Percentiles rank a stretch among this genome's conserved stretches.
Conservation (phyloP, 2,329 filamentous ascomycete species). For the Cercospora citrullina region DNA sequence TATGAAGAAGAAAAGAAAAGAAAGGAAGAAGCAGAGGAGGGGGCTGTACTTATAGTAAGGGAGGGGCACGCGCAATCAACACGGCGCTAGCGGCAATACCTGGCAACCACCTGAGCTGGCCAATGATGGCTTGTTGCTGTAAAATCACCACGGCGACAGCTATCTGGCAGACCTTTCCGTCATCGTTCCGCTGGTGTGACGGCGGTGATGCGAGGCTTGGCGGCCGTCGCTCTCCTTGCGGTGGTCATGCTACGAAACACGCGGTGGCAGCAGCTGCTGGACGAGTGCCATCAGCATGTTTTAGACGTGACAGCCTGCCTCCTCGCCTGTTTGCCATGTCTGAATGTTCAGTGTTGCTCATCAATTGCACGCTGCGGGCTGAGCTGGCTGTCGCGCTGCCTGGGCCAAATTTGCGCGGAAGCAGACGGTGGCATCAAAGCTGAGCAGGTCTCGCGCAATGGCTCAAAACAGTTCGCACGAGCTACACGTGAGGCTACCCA, state of each 20-base stretch:
- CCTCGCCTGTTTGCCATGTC: neutral
- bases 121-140: neutral
- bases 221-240: neutral
- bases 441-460: neutral
- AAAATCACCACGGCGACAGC: neutral
- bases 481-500: neutral
- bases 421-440: neutral
- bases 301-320: neutral
- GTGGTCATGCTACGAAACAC: neutral
- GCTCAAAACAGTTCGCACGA: neutral
- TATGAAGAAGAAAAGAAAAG: neutral
- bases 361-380: neutral
- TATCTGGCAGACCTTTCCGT: neutral
- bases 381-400: neutral
- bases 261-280: neutral
- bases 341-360: neutral
- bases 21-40: neutral
- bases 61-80: neutral
- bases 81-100: slow-evolving; percentile 3
- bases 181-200: neutral
- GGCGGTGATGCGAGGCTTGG: neutral
- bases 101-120: slow-evolving; percentile 4
- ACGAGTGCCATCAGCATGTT: neutral
- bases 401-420: neutral
- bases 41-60: neutral